Percentiles rank a stretch among this genome's conserved stretches.
Conservation (phyloP, 169 alveolate species). For the Eimeria necatrix region DNA sequence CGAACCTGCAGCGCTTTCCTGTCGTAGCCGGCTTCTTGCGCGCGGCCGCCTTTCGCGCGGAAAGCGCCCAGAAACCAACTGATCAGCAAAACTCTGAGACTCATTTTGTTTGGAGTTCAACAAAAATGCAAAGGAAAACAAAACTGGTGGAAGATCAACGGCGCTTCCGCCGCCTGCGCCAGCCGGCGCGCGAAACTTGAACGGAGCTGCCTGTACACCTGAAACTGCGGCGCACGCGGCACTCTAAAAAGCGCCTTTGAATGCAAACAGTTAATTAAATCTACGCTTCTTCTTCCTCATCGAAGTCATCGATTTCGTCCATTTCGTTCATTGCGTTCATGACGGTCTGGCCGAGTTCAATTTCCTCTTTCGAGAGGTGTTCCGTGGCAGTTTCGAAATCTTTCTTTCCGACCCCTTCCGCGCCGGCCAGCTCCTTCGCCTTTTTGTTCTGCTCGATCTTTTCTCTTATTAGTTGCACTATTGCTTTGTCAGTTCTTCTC, state of each 20-base stretch:
- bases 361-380: background rate
- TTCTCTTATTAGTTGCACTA: conserved; percentile 86
- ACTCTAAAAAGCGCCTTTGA: background rate
- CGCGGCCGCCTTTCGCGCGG: background rate
- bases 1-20: conserved; percentile 72
- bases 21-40: conserved; percentile 80
- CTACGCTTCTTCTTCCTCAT: background rate
- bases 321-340: conserved; percentile 40
- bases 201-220: conserved; percentile 38
- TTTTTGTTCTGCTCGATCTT: conserved; percentile 81
- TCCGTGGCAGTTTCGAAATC: background rate
- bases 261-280: background rate
- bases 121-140: background rate
- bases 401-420: background rate
- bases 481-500: conserved; percentile 88
- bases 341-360: conserved; percentile 38
- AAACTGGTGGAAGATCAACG: background rate
- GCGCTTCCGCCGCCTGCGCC: no score
- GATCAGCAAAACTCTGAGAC: background rate
- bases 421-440: background rate
- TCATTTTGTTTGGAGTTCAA: background rate
- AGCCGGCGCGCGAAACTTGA: background rate
- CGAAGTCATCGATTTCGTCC: conserved; percentile 57
- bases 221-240: background rate
- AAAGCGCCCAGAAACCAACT: background rate